phyloP scores from a whole-genome alignment of 2,329 filamentous ascomycete species.

The Aspergillus tamarii region DNA sequence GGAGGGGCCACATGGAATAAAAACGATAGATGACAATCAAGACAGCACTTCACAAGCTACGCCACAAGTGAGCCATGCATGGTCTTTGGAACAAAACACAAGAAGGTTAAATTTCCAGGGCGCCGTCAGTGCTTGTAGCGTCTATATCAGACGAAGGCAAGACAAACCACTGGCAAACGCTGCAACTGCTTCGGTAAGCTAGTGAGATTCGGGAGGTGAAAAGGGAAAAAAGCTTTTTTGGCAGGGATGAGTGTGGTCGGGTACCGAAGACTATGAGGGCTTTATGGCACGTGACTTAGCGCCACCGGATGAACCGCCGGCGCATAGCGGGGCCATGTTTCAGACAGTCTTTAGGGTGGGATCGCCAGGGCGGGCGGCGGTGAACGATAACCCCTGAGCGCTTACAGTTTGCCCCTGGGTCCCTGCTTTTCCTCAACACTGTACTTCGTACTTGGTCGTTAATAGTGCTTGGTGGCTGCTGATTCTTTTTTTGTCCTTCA shows the following conservation, averaged over 20 bases:
- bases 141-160: background rate
- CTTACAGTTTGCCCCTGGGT: slow-evolving; percentile 17
- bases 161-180: background rate
- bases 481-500: background rate
- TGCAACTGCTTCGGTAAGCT: background rate
- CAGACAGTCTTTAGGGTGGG: slow-evolving; percentile 16
- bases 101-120: background rate
- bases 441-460: background rate
- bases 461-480: slow-evolving; percentile 7
- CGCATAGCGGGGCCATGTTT: slow-evolving; percentile 11
- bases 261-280: slow-evolving; percentile 1
- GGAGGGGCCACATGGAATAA: background rate
- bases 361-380: slow-evolving; percentile 17
- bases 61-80: background rate
- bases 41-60: background rate
- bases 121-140: background rate
- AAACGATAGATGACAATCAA: background rate
- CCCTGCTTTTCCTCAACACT: slow-evolving; percentile 12
- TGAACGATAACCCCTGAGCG: slow-evolving; percentile 16
- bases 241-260: slow-evolving; percentile 4
- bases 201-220: background rate
- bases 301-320: slow-evolving; percentile 1
- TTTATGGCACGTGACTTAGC: slow-evolving; percentile 3
- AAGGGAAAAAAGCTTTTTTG: background rate
- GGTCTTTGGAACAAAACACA: background rate